A percentile compares a stretch with the other conserved stretches of the same genome.
phyloP scores from a whole-genome alignment of 176 grass and related monocot genomes.

The Eleusine indica region DNA sequence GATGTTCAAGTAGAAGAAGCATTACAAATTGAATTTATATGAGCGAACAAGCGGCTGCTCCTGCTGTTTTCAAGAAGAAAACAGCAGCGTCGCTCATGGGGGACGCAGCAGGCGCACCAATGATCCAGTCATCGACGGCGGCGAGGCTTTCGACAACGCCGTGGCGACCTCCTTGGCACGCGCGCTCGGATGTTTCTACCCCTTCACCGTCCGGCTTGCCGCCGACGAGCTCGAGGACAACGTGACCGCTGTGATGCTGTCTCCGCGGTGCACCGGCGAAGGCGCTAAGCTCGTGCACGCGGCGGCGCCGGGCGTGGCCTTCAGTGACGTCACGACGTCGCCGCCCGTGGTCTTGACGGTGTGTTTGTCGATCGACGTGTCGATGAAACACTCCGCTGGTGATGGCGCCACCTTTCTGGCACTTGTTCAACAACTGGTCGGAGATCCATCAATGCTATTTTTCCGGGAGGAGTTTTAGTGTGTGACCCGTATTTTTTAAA shows the following conservation, averaged over 20 bases:
- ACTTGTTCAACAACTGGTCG: slow-evolving; percentile 39
- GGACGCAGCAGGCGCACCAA: neutral
- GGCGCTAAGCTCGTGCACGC: slow-evolving; percentile 56
- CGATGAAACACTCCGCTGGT: neutral
- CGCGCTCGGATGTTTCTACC: slow-evolving; percentile 40
- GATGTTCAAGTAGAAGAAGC: no score
- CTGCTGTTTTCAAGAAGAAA: neutral
- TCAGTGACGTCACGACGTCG: slow-evolving; percentile 12
- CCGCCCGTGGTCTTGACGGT: neutral
- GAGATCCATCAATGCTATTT: slow-evolving; percentile 2
- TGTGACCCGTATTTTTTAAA: no score
- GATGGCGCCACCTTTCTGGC: neutral
- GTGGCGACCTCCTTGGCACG: slow-evolving; percentile 23
- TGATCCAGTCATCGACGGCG: no score
- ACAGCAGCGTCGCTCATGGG: neutral
- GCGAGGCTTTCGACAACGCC: neutral
- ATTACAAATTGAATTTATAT: neutral
- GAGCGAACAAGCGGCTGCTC: neutral
- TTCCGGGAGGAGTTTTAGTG: no score
- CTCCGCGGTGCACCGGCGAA: neutral
- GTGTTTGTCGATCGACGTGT: slow-evolving; percentile 23
- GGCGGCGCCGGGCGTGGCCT: slow-evolving; percentile 4
- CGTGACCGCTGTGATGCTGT: neutral
- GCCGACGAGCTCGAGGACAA: neutral
- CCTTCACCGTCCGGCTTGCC: slow-evolving; percentile 30